These are phyloP conservation scores for Setaria italica DNA, from an alignment of 202 grass and related monocot genomes.

Conservation along the genomic window DNA sequence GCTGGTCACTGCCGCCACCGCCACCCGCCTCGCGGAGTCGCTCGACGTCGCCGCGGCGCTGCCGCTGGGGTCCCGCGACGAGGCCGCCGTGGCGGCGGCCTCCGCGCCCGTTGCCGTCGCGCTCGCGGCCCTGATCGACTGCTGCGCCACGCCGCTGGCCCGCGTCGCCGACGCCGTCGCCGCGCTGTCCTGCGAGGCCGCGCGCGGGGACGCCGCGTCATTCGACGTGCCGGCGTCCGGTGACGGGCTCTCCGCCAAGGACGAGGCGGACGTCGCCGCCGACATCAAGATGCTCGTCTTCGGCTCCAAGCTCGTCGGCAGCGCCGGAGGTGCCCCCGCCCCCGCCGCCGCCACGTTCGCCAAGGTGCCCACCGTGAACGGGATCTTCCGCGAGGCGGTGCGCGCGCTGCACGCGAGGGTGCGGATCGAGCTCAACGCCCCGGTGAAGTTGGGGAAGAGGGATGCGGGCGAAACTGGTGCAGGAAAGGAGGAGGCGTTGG, in stretches of 20 bases:
- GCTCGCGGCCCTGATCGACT: slow-evolving; percentile 72
- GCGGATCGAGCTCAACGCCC: slow-evolving; percentile 82
- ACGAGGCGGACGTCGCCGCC: slow-evolving; percentile 79
- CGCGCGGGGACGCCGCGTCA: slow-evolving; percentile 58
- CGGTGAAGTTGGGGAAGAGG: slow-evolving; percentile 75
- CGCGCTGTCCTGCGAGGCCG: slow-evolving; percentile 82
- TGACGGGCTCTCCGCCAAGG: slow-evolving; percentile 80
- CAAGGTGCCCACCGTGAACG: slow-evolving; percentile 70
- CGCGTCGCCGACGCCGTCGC: slow-evolving; percentile 79
- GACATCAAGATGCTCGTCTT: slow-evolving; percentile 80
- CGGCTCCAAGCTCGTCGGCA: slow-evolving; percentile 71
- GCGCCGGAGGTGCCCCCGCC: slow-evolving; percentile 29
- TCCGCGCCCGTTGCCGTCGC: slow-evolving; percentile 54
- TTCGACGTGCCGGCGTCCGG: slow-evolving; percentile 82
- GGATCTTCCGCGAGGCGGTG: slow-evolving; percentile 78
- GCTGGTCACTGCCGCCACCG: slow-evolving; percentile 46
- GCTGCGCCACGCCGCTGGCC: slow-evolving; percentile 70
- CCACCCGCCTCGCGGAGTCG: slow-evolving; percentile 46
- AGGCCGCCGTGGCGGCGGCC: slow-evolving; percentile 58
- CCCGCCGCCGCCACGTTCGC: slow-evolving; percentile 40
- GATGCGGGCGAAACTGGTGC: slow-evolving; percentile 46
- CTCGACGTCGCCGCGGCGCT: slow-evolving; percentile 52
- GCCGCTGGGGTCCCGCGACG: slow-evolving; percentile 55
- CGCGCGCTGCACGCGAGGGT: slow-evolving; percentile 67
- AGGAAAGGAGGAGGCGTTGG: slow-evolving; percentile 72